phyloP scores from a whole-genome alignment of 768 basidiomycete species.

The Trametes elegans region DNA sequence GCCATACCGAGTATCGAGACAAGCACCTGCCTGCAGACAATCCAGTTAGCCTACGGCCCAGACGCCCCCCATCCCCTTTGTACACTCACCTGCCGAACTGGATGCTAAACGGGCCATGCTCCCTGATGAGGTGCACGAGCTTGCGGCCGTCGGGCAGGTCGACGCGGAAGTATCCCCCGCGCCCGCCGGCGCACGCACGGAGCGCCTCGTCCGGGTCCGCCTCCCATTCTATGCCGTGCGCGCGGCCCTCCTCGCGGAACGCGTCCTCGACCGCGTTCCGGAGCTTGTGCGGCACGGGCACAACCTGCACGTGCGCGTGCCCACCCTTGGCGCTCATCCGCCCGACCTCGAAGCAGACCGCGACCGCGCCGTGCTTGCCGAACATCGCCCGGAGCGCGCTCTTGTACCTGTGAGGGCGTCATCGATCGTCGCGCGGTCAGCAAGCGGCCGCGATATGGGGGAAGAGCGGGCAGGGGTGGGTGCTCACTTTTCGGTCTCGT shows the following conservation, averaged over 20 bases:
- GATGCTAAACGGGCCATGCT: constrained; percentile 75
- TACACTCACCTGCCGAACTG: constrained; percentile 87
- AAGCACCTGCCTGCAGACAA: constrained; percentile 69
- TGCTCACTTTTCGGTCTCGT: constrained; percentile 76
- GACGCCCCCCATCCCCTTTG: background rate
- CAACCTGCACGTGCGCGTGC: constrained; percentile 89
- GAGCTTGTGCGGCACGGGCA: constrained; percentile 70
- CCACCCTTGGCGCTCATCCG: constrained; percentile 83
- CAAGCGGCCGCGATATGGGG: background rate
- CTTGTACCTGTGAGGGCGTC: constrained; percentile 85
- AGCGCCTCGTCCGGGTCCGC: constrained; percentile 64
- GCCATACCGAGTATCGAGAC: constrained; percentile 73
- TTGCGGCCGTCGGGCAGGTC: constrained; percentile 84
- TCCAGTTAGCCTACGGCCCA: constrained; percentile 10
- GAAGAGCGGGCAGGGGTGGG: background rate
- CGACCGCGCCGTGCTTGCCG: constrained; percentile 60
- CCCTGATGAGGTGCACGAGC: constrained; percentile 83
- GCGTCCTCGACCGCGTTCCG: constrained; percentile 63
- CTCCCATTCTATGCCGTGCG: constrained; percentile 73
- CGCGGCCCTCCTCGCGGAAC: constrained; percentile 69
- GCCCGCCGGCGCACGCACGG: constrained; percentile 45
- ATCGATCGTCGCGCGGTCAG: no score
- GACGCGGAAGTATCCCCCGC: constrained; percentile 84
- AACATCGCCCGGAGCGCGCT: constrained; percentile 70
- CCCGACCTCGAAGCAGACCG: constrained; percentile 87